Evolutionary conservation across 1,284 basidiomycete genomes (phyloP).

Genomic region (Schizopora paradoxa): DNA sequence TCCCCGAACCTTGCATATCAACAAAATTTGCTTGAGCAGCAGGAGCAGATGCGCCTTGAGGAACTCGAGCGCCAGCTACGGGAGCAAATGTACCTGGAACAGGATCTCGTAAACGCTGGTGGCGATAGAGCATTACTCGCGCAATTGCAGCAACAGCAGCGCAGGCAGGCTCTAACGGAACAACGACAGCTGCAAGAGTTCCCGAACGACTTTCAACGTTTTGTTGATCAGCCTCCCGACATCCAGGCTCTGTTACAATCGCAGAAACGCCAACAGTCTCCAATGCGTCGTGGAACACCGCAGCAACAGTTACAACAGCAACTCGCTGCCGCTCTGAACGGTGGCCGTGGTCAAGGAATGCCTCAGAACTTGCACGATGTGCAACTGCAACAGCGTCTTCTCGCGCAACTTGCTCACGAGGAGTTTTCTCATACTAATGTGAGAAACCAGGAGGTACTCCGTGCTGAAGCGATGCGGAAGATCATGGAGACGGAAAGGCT

Average conservation of each 20-base stretch:
- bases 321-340: slow-evolving; percentile 10
- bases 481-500: slow-evolving; percentile 83
- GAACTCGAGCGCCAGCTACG: slow-evolving; percentile 16
- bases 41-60: slow-evolving; percentile 27
- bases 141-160: slow-evolving; percentile 17
- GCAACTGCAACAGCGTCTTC: slow-evolving; percentile 64
- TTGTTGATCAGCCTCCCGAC: background rate
- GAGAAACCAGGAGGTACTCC: slow-evolving; percentile 63
- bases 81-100: slow-evolving; percentile 23
- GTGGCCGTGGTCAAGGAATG: slow-evolving; percentile 2
- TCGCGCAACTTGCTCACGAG: slow-evolving; percentile 65
- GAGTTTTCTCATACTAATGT: slow-evolving; percentile 52
- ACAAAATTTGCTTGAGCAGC: slow-evolving; percentile 26
- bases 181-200: slow-evolving; percentile 34
- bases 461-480: slow-evolving; percentile 76
- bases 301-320: slow-evolving; percentile 10
- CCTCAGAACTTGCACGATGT: slow-evolving; percentile 42
- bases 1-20: slow-evolving; percentile 12
- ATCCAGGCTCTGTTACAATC: too few species aligned
- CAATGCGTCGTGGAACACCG: slow-evolving; percentile 9
- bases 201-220: slow-evolving; percentile 31
- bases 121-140: slow-evolving; percentile 17
- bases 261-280: slow-evolving; percentile 1
- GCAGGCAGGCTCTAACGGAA: slow-evolving; percentile 23
- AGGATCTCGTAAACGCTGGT: slow-evolving; percentile 15